Base-by-base conservation (phyloP, 1,139 yeast genomes). In the Hyphopichia wangnamkhiaoensis region DNA sequence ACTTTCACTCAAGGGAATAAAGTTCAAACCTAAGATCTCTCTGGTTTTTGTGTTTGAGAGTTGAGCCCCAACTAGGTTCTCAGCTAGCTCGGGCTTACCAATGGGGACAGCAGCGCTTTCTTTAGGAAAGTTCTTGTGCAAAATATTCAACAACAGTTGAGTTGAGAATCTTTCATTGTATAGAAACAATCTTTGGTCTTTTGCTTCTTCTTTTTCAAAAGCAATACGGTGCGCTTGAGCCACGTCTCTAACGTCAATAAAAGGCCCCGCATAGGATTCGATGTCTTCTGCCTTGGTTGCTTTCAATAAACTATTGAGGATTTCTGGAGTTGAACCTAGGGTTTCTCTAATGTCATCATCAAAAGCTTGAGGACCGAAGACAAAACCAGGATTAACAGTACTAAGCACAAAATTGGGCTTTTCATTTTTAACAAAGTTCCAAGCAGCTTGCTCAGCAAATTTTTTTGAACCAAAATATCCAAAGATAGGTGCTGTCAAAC, bases 401-500 rank as follows among this genome's bases (percentile, higher is more conserved):
- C 75, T 51, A 31, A 72, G 49, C 9, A 56, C 50, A 50, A 74
- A 74, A 21, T 55, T 52, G 16, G 74, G 71, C 37, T 61, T 59
- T 43, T 61, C 63, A 13, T 46, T 38, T 33, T 54, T 43, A 23
- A 56, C 51, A 41, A 58, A 63, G 19, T 63, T 59, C 69, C 70
- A 64, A 4, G 64, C 68, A 2, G 64, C 65, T 42, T 55, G 49
- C 47, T 77, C 83, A 10, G 82, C 81, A 39, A 69, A 64, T 25
- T 64, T 71, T 56, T 78, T 78, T 8, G 82, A 74, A 0, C 72
- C 80, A 41, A 55, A 46, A 57, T 78, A 78, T 3, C 75, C 81
- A 14, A 39, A 29, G 4, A 43, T 23, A 4, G 62, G 49, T 39
- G 14, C 17, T 17, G 9, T 23, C 8, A 24, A 24, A 15, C 61